phyloP scores from a whole-genome alignment of 805 yeast genomes.

The Wickerhamomyces hampshirensis region DNA sequence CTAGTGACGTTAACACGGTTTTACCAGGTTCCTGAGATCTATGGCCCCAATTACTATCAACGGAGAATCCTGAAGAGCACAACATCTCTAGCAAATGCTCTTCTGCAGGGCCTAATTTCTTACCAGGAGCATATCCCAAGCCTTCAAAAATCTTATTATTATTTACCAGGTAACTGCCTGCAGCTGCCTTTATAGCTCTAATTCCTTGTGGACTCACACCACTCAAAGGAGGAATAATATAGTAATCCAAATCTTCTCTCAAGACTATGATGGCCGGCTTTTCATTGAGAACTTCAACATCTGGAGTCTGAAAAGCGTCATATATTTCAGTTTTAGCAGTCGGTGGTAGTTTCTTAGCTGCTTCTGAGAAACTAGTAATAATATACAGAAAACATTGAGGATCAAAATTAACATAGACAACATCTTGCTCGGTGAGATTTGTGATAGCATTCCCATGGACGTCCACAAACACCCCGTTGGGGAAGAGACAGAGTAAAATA shows the following conservation, averaged over 20 bases:
- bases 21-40: constrained; percentile 83
- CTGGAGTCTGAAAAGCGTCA: constrained; percentile 37
- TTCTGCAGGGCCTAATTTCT: constrained; percentile 79
- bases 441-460: constrained; percentile 71
- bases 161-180: constrained; percentile 59
- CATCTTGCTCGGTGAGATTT: constrained; percentile 72
- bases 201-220: constrained; percentile 56
- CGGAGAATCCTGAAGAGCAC: constrained; percentile 77
- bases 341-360: constrained; percentile 52
- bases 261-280: constrained; percentile 90
- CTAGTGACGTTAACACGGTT: constrained; percentile 81
- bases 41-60: constrained; percentile 77
- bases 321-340: constrained; percentile 34
- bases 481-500: constrained; percentile 78
- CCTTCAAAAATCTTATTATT: constrained; percentile 73
- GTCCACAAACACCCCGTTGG: constrained; percentile 85
- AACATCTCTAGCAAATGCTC: constrained; percentile 93
- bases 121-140: constrained; percentile 54
- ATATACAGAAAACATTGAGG: constrained; percentile 86
- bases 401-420: constrained; percentile 79
- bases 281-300: constrained; percentile 61
- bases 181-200: constrained; percentile 63
- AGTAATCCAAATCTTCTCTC: constrained; percentile 91
- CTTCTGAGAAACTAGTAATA: constrained; percentile 62
- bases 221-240: constrained; percentile 73